Conservation (phyloP, 1,284 basidiomycete species). For the Fomitopsis palustris region DNA sequence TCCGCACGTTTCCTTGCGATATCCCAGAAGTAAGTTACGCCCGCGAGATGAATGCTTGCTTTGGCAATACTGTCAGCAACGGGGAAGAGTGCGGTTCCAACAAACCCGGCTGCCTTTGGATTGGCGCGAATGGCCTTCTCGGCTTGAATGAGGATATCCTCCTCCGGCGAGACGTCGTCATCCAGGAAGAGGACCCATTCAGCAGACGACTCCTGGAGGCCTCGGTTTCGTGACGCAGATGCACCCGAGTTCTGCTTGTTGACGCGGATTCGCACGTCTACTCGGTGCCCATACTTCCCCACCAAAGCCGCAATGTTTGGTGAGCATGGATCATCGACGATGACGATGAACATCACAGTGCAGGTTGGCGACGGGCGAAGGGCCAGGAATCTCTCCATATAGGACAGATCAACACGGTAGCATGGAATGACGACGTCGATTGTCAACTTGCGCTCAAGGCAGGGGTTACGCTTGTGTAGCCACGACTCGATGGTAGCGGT, state of each 20-base stretch:
- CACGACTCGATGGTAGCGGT: constrained; percentile 35
- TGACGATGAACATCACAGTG: constrained; percentile 52
- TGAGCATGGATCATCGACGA: constrained; percentile 51
- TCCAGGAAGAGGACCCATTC: constrained; percentile 54
- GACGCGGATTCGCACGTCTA: constrained; percentile 46
- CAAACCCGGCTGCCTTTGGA: constrained; percentile 49
- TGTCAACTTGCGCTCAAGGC: constrained; percentile 36
- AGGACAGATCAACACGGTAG: constrained; percentile 46
- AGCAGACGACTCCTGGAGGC: constrained; percentile 43
- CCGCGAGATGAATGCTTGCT: constrained; percentile 50
- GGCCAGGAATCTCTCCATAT: constrained; percentile 41
- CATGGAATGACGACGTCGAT: constrained; percentile 55
- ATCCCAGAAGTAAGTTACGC: constrained; percentile 60
- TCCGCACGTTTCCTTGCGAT: constrained; percentile 47
- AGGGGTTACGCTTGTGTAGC: constrained; percentile 27
- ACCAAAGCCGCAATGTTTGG: constrained; percentile 32
- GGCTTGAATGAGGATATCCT: constrained; percentile 41
- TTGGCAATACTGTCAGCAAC: constrained; percentile 45
- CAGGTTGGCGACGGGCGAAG: constrained; percentile 40
- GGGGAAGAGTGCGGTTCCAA: constrained; percentile 50
- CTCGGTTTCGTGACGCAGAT: constrained; percentile 46
- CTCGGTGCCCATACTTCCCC: constrained; percentile 33
- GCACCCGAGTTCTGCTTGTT: constrained; percentile 44
- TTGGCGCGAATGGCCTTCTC: constrained; percentile 44
- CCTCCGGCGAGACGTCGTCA: constrained; percentile 48